Conservation (phyloP, 2,329 filamentous ascomycete genomes). For the Colletotrichum viniferum region DNA sequence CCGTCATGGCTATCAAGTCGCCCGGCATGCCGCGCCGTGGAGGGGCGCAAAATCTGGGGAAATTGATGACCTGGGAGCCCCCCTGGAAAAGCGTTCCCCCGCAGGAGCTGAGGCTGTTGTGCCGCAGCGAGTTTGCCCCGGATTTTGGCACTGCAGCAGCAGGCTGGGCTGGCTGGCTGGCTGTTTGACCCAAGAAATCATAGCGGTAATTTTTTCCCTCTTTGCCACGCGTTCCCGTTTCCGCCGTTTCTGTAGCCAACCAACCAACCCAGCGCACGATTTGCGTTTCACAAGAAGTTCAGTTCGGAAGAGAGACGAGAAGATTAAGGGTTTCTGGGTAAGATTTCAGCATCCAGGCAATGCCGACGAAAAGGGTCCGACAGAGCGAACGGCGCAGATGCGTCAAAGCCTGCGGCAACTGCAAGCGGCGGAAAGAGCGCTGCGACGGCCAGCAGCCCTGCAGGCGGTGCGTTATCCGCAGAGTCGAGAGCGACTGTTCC, state of each 20-base stretch:
- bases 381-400: constrained; percentile 29
- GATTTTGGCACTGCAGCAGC: not conserved
- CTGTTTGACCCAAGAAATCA: not conserved
- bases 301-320: not conserved
- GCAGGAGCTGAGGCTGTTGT: constrained; percentile 1
- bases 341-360: not conserved
- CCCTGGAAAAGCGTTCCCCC: not conserved
- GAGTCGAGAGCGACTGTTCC: constrained; percentile 25
- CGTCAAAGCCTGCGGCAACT: constrained; percentile 28
- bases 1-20: not conserved
- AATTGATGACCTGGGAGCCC: not conserved
- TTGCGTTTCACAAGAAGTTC: not conserved
- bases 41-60: not conserved
- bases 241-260: not conserved
- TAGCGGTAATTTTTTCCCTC: not conserved
- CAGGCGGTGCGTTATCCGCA: constrained; percentile 27
- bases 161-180: not conserved
- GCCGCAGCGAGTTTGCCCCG: not conserved
- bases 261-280: not conserved
- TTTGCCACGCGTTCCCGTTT: not conserved
- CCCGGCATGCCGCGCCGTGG: not conserved
- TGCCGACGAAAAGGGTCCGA: constrained; percentile 26
- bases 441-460: constrained; percentile 32
- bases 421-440: constrained; percentile 33
- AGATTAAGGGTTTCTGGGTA: not conserved